These are phyloP conservation scores for Gautieria morchelliformis DNA, from an alignment of 768 basidiomycete species.

Conservation along the genomic window DNA sequence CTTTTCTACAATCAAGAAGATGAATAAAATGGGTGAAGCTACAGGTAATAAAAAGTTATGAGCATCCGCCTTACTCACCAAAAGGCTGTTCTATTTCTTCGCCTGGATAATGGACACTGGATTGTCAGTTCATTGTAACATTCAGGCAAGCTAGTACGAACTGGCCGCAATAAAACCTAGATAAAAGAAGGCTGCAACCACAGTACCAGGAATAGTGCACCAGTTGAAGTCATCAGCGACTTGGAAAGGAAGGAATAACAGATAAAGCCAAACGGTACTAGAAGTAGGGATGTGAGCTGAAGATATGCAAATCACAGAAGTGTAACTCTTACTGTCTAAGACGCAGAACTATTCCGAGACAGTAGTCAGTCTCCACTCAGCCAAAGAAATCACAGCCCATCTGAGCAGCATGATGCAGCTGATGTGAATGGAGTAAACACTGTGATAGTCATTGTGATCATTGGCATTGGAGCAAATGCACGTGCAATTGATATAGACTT, in stretches of 20 bases:
- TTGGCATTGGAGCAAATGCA: neutral
- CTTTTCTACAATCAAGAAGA: no score
- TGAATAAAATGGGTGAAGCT: no score
- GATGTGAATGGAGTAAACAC: constrained; percentile 57
- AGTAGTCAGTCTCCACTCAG: neutral
- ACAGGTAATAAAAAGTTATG: no score
- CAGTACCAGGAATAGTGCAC: no score
- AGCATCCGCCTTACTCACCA: constrained; percentile 38
- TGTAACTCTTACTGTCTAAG: no score
- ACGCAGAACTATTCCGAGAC: neutral
- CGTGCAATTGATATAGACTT: no score
- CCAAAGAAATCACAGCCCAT: constrained; percentile 17
- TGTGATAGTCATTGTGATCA: constrained; percentile 13
- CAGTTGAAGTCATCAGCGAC: constrained; percentile 50
- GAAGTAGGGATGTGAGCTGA: no score
- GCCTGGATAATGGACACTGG: no score
- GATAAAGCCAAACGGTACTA: no score
- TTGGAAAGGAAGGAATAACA: constrained; percentile 74
- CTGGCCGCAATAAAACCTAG: constrained; percentile 66
- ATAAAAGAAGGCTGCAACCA: no score
- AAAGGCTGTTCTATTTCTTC: constrained; percentile 68
- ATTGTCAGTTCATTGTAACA: constrained; percentile 18
- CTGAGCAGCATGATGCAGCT: constrained; percentile 28
- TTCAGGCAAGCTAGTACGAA: constrained; percentile 12
- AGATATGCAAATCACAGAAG: no score